phyloP scores from a whole-genome alignment of 305 asterid species.

The Fraxinus xanthoxyloides region DNA sequence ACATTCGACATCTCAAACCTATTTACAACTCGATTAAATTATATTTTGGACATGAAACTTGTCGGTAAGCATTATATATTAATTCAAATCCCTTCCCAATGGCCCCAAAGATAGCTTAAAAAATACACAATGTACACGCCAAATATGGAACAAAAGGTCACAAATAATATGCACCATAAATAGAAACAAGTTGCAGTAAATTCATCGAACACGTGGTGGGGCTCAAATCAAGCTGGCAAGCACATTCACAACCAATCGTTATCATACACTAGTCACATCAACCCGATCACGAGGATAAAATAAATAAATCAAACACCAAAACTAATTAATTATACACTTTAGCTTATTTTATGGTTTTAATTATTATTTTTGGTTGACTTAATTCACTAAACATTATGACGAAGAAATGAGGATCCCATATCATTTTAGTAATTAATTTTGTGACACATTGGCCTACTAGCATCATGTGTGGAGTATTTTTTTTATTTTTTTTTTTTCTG shows the following conservation, averaged over 20 bases:
- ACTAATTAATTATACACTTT: background rate
- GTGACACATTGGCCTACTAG: background rate
- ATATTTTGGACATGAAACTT: too few relatives aligned
- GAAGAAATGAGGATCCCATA: background rate
- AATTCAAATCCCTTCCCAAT: too few relatives aligned
- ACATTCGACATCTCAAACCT: too few relatives aligned
- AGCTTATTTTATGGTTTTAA: background rate
- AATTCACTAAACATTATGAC: conserved; percentile 15
- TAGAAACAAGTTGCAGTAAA: background rate
- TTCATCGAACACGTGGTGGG: background rate
- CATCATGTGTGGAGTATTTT: background rate
- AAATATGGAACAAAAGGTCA: background rate
- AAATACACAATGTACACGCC: background rate
- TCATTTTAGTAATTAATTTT: background rate
- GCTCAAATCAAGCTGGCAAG: conserved; percentile 7
- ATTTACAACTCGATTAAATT: too few relatives aligned
- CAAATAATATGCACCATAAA: background rate
- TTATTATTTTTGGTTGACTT: conserved; percentile 17
- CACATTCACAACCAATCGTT: background rate
- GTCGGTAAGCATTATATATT: too few relatives aligned
- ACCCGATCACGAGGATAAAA: too few relatives aligned
- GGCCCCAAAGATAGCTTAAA: background rate
- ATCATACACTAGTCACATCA: background rate
- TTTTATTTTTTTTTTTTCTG: too few relatives aligned
- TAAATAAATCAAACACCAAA: background rate